Percentiles rank a stretch among this genome's conserved stretches.
These are phyloP conservation scores for Magnusiomyces suaveolens DNA, from an alignment of 1,139 yeast species.

Conservation along the genomic window DNA sequence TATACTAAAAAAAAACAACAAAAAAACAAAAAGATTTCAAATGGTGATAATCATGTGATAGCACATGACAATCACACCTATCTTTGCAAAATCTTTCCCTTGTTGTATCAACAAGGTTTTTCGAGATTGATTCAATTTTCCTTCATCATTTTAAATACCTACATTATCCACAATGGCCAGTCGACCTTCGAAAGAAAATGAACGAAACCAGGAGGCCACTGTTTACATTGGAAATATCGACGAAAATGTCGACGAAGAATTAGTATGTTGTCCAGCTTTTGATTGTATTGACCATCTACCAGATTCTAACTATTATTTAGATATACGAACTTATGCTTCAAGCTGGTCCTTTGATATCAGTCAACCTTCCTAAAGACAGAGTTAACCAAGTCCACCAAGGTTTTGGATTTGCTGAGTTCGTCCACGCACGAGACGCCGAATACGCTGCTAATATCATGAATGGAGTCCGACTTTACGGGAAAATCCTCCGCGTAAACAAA, in stretches of 20 bases:
- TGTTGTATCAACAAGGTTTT: no score
- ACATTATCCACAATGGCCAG: conserved; percentile 7
- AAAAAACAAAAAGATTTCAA: no score
- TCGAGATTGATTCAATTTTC: not conserved
- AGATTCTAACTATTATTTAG: not conserved
- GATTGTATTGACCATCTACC: conserved; percentile 21
- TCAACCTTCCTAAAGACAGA: conserved; percentile 74
- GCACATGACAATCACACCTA: no score
- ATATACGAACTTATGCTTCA: conserved; percentile 79
- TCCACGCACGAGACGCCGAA: conserved; percentile 51
- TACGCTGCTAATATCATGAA: conserved; percentile 56
- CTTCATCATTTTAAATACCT: no score
- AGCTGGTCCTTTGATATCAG: conserved; percentile 64
- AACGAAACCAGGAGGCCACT: conserved; percentile 53
- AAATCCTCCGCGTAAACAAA: conserved; percentile 50
- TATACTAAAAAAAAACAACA: no score
- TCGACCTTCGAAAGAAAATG: conserved; percentile 17
- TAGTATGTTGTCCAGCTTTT: conserved; percentile 12
- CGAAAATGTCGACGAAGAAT: conserved; percentile 53
- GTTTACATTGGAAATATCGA: conserved; percentile 81
- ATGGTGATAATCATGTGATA: no score
- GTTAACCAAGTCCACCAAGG: conserved; percentile 68
- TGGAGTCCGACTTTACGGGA: conserved; percentile 57
- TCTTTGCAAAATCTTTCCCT: no score
- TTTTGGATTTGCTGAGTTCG: conserved; percentile 76